phyloP scores from a whole-genome alignment of 352 stramenopile species.

The Phytophthora pinifolia region DNA sequence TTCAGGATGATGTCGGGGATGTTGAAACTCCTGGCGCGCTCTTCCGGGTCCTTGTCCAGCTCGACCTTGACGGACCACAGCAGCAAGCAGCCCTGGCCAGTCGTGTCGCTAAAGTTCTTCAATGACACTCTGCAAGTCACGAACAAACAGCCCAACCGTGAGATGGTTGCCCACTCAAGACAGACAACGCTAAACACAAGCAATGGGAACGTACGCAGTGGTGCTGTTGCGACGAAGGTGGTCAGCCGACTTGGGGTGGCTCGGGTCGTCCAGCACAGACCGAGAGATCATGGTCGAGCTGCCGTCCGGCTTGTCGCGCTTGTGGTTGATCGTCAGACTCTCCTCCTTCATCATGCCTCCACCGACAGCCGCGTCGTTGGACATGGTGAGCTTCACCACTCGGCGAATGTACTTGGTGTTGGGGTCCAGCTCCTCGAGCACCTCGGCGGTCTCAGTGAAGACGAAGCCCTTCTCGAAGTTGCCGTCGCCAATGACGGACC shows the following conservation, averaged over 20 bases:
- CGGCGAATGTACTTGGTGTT: constrained; percentile 85
- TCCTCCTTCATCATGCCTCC: constrained; percentile 86
- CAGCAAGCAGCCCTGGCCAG: constrained; percentile 64
- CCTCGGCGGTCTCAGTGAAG: constrained; percentile 73
- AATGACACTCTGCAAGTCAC: constrained; percentile 61
- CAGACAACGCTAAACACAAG: neutral
- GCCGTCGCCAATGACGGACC: constrained; percentile 66
- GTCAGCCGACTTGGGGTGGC: constrained; percentile 57
- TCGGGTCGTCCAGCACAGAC: constrained; percentile 72
- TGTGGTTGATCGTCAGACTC: constrained; percentile 71
- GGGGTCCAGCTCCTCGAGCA: constrained; percentile 71
- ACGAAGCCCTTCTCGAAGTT: constrained; percentile 84
- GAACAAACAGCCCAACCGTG: constrained; percentile 7
- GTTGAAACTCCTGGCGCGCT: constrained; percentile 77
- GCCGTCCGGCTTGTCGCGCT: constrained; percentile 76
- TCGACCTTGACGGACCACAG: constrained; percentile 86
- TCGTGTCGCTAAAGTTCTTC: constrained; percentile 78
- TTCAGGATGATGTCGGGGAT: constrained; percentile 87
- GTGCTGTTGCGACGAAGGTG: constrained; percentile 78
- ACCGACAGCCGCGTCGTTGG: constrained; percentile 60
- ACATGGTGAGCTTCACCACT: constrained; percentile 81
- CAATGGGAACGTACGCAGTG: constrained; percentile 56
- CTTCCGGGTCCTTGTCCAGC: constrained; percentile 73
- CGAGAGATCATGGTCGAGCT: constrained; percentile 69
- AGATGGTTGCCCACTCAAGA: neutral